A percentile compares a stretch with the other conserved stretches of the same genome.
Evolutionary conservation across 2,329 filamentous ascomycete genomes (phyloP).

Genomic region (Cryphonectria japonica): DNA sequence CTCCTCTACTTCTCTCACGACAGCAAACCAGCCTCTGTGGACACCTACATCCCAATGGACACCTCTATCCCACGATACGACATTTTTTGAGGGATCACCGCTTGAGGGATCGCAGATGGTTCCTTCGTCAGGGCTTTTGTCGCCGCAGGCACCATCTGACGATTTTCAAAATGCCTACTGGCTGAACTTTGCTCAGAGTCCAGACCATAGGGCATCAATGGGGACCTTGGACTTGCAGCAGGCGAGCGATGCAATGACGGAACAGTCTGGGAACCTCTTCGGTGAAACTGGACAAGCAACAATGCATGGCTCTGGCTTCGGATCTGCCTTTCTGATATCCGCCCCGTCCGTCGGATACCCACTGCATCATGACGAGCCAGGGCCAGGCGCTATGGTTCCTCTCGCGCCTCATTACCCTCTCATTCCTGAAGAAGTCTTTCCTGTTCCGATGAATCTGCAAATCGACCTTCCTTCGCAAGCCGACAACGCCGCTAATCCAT

Average conservation of each 20-base stretch:
- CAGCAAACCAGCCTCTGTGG: neutral
- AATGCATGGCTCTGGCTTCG: neutral
- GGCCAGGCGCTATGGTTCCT: neutral
- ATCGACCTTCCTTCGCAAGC: neutral
- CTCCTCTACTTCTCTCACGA: neutral
- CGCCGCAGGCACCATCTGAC: neutral
- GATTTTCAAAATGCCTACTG: neutral
- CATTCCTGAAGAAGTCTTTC: neutral
- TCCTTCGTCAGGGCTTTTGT: neutral
- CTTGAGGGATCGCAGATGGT: neutral
- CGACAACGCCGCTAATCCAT: neutral
- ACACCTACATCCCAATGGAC: neutral
- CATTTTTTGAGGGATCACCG: neutral
- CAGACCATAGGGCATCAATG: neutral
- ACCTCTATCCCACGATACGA: neutral
- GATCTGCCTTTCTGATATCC: neutral
- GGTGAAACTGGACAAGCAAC: neutral
- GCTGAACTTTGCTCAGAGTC: neutral
- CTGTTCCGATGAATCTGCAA: neutral
- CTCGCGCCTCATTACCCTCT: neutral
- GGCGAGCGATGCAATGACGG: neutral
- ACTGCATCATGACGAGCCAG: neutral
- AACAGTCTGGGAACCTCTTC: neutral
- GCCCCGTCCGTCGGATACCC: neutral
- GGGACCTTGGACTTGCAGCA: neutral